phyloP scores from a whole-genome alignment of 192 early-diverging fungal genomes.

The Chytriomyces confervae region DNA sequence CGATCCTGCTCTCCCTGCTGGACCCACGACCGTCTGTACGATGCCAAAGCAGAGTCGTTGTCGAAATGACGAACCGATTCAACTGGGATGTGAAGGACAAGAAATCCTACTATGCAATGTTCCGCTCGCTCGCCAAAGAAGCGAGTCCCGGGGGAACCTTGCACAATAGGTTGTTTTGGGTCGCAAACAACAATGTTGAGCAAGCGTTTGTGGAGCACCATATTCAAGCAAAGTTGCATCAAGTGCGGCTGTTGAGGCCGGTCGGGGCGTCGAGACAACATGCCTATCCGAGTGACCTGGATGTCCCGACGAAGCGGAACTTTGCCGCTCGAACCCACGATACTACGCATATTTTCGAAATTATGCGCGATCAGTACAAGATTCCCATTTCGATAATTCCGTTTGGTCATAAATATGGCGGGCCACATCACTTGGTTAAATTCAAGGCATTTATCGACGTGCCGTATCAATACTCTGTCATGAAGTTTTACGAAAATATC shows the following conservation, averaged over 20 bases:
- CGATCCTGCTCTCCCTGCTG: constrained; percentile 5
- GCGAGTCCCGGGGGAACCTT: neutral
- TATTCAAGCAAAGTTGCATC: neutral
- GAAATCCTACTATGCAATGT: constrained; percentile 12
- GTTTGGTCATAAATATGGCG: constrained; percentile 23
- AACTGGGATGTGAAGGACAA: constrained; percentile 22
- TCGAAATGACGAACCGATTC: constrained; percentile 32
- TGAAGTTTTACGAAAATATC: constrained; percentile 39
- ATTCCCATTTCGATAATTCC: neutral
- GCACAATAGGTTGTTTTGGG: neutral
- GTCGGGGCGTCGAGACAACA: neutral
- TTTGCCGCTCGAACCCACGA: neutral
- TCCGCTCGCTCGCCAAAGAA: neutral
- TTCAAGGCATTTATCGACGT: constrained; percentile 31
- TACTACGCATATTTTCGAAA: neutral
- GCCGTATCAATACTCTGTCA: constrained; percentile 27
- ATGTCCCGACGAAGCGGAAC: neutral
- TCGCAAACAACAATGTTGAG: constrained; percentile 30
- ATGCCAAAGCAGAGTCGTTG: constrained; percentile 14
- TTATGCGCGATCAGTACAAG: neutral
- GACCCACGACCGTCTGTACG: neutral
- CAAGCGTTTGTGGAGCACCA: constrained; percentile 11
- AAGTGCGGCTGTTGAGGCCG: neutral
- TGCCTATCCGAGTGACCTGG: constrained; percentile 20
- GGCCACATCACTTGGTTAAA: constrained; percentile 9